Conservation (phyloP, 2,329 filamentous ascomycete species). For the Aspergillus sp. region DNA sequence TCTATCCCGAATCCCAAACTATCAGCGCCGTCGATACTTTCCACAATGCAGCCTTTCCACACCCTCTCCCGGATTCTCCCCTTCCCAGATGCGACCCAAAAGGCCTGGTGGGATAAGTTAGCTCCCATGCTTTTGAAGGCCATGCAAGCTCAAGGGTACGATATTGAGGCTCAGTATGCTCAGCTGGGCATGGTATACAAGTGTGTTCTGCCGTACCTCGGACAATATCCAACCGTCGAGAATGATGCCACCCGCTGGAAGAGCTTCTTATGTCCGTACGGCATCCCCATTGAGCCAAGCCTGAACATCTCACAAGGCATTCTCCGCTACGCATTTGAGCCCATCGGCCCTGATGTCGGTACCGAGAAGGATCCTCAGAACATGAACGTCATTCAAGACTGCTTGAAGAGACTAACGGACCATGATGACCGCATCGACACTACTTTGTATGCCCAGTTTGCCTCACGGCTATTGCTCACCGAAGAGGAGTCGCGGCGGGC, state of each 20-base stretch:
- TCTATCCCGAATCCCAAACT: no score
- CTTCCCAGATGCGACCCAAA: conserved; percentile 7
- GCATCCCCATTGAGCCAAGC: conserved; percentile 10
- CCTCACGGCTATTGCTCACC: neutral
- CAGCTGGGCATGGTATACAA: conserved; percentile 9
- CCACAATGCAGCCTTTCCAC: neutral
- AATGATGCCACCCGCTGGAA: conserved; percentile 4
- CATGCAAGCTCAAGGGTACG: conserved; percentile 10
- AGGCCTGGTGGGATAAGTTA: conserved; percentile 16
- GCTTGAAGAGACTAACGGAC: neutral
- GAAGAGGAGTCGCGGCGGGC: neutral
- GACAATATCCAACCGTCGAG: conserved; percentile 6
- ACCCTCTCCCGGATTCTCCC: neutral
- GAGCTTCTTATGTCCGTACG: conserved; percentile 9
- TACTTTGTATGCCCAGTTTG: neutral
- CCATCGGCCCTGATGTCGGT: conserved; percentile 7
- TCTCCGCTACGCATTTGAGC: conserved; percentile 10
- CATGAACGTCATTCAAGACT: conserved; percentile 5
- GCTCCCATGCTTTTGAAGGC: conserved; percentile 12
- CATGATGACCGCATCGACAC: neutral
- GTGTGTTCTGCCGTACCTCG: conserved; percentile 12
- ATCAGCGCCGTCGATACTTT: neutral
- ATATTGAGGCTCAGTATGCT: conserved; percentile 11
- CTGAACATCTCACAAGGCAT: conserved; percentile 9
- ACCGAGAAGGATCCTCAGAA: conserved; percentile 10